These are phyloP conservation scores for Roridomyces roridus DNA, from an alignment of 768 basidiomycete species.

Conservation along the genomic window DNA sequence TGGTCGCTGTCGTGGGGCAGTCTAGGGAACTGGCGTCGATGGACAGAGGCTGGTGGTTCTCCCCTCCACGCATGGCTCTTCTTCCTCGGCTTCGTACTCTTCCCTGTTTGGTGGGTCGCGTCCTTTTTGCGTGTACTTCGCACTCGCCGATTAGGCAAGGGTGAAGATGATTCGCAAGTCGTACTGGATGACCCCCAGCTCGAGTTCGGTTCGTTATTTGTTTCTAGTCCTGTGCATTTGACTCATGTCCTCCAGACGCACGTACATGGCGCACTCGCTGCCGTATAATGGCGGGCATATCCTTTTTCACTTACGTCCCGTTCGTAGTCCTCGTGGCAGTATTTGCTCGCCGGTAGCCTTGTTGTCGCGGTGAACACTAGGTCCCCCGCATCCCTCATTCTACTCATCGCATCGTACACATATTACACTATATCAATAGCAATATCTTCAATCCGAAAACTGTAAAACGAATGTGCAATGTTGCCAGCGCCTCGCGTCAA, in stretches of 20 bases:
- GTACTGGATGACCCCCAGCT: constrained; percentile 62
- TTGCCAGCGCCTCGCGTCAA: constrained; percentile 8
- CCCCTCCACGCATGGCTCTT: constrained; percentile 62
- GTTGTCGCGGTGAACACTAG: background rate
- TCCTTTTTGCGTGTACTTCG: constrained; percentile 46
- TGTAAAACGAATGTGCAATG: constrained; percentile 7
- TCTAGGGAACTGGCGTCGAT: constrained; percentile 34
- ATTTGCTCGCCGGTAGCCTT: constrained; percentile 35
- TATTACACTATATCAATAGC: constrained; percentile 1
- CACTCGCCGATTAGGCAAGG: constrained; percentile 55
- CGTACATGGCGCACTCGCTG: constrained; percentile 59
- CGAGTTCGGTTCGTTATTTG: constrained; percentile 51
- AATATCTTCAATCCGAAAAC: too few relatives aligned
- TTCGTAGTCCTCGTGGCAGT: constrained; percentile 61
- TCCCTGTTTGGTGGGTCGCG: constrained; percentile 62
- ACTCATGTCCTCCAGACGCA: constrained; percentile 46
- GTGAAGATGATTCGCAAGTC: constrained; percentile 34
- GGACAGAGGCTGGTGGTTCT: constrained; percentile 28
- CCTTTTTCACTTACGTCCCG: constrained; percentile 60
- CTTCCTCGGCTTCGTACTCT: constrained; percentile 58
- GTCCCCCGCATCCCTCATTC: constrained; percentile 1
- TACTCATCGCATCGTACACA: constrained; percentile 10
- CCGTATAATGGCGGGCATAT: constrained; percentile 56
- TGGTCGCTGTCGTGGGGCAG: constrained; percentile 46
- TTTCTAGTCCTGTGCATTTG: background rate